These are phyloP conservation scores for Pseudocercospora macadamiae DNA, from an alignment of 2,329 filamentous ascomycete genomes.

Conservation along the genomic window DNA sequence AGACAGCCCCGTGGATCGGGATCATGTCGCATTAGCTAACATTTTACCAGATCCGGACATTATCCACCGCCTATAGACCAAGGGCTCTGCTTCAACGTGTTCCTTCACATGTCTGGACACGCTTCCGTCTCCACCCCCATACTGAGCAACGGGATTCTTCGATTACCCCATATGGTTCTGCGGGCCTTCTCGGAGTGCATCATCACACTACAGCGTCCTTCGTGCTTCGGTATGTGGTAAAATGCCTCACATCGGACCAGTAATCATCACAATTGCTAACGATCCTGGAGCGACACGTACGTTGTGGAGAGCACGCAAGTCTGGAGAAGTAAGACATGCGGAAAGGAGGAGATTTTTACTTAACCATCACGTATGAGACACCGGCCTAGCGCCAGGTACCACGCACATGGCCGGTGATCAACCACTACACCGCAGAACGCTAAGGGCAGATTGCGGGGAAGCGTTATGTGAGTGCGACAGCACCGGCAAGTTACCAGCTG, in stretches of 20 bases:
- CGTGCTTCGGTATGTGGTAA: constrained; percentile 5
- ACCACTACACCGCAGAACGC: constrained; percentile 13
- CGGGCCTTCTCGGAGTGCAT: not conserved
- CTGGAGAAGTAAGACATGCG: constrained; percentile 6
- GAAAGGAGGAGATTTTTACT: constrained; percentile 17
- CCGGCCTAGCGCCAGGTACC: constrained; percentile 18
- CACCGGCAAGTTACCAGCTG: no score
- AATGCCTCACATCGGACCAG: not conserved
- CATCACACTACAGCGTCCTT: not conserved
- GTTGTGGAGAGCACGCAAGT: constrained; percentile 11
- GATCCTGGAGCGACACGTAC: not conserved
- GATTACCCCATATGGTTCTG: not conserved
- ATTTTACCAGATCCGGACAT: constrained; percentile 73
- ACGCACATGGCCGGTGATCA: constrained; percentile 18
- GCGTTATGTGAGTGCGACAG: no score
- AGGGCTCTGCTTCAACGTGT: constrained; percentile 10
- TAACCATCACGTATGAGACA: constrained; percentile 23
- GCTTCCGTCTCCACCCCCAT: constrained; percentile 7
- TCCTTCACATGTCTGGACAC: not conserved
- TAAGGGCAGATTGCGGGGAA: constrained; percentile 16
- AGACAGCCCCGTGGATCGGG: constrained; percentile 9
- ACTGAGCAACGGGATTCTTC: no score
- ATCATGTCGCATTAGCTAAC: constrained; percentile 21
- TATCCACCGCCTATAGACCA: constrained; percentile 77
- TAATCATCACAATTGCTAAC: not conserved